Conservation (phyloP, 2,329 filamentous ascomycete genomes). For the Chalara sp. region DNA sequence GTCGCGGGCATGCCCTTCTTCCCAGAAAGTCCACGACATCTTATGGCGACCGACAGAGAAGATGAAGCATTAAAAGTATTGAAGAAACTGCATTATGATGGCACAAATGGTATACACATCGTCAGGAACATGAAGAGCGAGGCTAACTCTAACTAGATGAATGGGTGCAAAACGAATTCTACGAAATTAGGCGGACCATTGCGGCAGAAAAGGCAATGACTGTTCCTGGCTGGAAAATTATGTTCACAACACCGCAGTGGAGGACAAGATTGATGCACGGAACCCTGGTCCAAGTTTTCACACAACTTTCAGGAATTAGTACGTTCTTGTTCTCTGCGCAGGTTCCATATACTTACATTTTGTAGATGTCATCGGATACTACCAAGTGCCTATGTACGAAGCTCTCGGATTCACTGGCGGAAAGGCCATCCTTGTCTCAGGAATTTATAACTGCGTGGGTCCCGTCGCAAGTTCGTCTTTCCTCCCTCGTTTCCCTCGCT, state of each 20-base stretch:
- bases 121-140: not conserved
- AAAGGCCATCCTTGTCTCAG: conserved; percentile 46
- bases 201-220: conserved; percentile 50
- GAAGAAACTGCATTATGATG: conserved; percentile 63
- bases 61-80: conserved; percentile 62
- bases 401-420: conserved; percentile 49
- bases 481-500: not conserved
- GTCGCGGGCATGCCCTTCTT: conserved; percentile 64
- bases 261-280: conserved; percentile 56
- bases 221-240: conserved; percentile 44
- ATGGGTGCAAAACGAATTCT: conserved; percentile 50
- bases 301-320: conserved; percentile 55
- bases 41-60: conserved; percentile 63
- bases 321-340: not conserved
- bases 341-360: not conserved
- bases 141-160: conserved; percentile 28
- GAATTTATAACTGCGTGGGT: conserved; percentile 54
- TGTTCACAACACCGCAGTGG: conserved; percentile 52
- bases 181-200: conserved; percentile 55
- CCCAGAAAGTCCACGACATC: conserved; percentile 66
- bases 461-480: conserved; percentile 33
- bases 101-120: conserved; percentile 35
- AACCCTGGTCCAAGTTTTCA: conserved; percentile 56
- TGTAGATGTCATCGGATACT: conserved; percentile 53
- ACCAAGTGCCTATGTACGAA: conserved; percentile 52